Percentiles rank a stretch among this genome's conserved stretches.
Conservation (phyloP, 768 basidiomycete species). For the Pleurotus ostreatus region DNA sequence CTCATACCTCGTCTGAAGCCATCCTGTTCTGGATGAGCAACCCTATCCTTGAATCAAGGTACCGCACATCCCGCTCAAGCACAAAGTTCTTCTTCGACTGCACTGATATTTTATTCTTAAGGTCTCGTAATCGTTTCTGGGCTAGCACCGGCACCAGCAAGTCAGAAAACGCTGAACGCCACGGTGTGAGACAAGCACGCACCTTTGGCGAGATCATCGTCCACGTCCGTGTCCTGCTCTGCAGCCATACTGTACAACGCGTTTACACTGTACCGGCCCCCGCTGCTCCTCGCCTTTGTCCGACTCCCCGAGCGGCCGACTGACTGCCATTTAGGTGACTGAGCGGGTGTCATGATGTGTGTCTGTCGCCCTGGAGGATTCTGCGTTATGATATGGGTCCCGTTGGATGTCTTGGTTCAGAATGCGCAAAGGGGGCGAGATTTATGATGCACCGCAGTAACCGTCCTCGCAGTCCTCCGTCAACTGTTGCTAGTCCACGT, state of each 20-base stretch:
- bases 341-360: background rate
- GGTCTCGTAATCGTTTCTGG: conserved; percentile 92
- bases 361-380: no score
- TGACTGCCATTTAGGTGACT: background rate
- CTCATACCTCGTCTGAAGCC: conserved; percentile 84
- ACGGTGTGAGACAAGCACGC: conserved; percentile 19
- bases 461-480: no score
- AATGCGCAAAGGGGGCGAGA: no score
- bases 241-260: conserved; percentile 97
- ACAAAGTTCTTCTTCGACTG: conserved; percentile 99
- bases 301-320: conserved; percentile 4
- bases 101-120: conserved; percentile 96
- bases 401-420: no score
- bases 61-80: conserved; percentile 95
- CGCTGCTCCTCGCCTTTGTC: conserved; percentile 2
- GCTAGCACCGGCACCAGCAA: conserved; percentile 40
- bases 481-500: background rate
- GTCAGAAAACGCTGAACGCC: background rate
- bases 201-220: conserved; percentile 94
- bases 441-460: no score
- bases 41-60: conserved; percentile 95
- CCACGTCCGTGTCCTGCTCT: conserved; percentile 95
- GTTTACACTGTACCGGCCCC: conserved; percentile 65
- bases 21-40: conserved; percentile 97
- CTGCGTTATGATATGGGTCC: no score